A percentile compares a stretch with the other conserved stretches of the same genome.
phyloP scores from a whole-genome alignment of 768 basidiomycete genomes.

The Panaeolus cyanescens region DNA sequence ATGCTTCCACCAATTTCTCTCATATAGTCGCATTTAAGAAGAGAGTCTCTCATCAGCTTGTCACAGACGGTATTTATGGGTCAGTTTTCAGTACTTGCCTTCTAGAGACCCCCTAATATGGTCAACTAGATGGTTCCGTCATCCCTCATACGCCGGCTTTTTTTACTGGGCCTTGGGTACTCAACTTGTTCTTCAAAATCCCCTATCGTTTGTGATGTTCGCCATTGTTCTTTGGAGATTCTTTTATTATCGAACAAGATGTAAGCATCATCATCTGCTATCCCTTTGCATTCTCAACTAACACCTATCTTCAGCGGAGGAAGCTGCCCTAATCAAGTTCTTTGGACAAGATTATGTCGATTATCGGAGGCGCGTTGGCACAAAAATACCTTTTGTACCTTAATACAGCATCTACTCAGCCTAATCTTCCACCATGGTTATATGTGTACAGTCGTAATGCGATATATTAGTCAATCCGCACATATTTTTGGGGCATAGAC shows the following conservation, averaged over 20 bases:
- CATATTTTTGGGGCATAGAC: constrained; percentile 1
- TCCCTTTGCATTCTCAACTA: neutral
- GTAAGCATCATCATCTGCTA: constrained; percentile 48
- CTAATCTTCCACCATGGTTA: neutral
- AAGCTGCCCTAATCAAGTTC: constrained; percentile 75
- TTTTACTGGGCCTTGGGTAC: constrained; percentile 98
- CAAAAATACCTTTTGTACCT: constrained; percentile 84
- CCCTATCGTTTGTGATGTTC: constrained; percentile 70
- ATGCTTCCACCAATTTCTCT: constrained; percentile 91
- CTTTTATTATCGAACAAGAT: constrained; percentile 77
- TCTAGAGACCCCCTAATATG: neutral
- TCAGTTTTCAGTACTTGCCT: constrained; percentile 37
- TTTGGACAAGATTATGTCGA: constrained; percentile 86
- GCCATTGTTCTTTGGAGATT: constrained; percentile 77
- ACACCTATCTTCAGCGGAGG: constrained; percentile 63
- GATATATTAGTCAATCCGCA: neutral
- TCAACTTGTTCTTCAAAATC: constrained; percentile 89
- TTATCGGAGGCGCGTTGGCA: constrained; percentile 80
- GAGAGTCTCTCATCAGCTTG: constrained; percentile 70
- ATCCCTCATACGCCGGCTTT: constrained; percentile 97
- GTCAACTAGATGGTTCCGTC: constrained; percentile 71
- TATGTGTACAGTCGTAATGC: constrained; percentile 8
- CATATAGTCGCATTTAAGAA: constrained; percentile 84
- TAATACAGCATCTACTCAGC: constrained; percentile 28
- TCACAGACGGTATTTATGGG: constrained; percentile 90